These are phyloP conservation scores for Dunaliella primolecta DNA, from an alignment of 139 green algal genomes.

Conservation along the genomic window DNA sequence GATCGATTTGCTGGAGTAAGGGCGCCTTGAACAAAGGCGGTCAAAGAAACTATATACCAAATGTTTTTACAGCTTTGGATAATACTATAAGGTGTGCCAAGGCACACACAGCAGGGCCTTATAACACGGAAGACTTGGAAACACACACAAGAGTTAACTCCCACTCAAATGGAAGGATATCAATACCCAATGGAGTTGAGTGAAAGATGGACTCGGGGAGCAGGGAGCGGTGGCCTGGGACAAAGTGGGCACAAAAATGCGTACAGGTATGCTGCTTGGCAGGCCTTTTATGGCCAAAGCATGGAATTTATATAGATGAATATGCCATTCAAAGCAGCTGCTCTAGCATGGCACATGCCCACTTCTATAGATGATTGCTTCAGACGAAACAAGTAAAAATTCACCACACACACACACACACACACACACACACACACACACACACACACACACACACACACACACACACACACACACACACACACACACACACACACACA, in stretches of 20 bases:
- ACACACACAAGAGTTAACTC: background rate
- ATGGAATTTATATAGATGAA: background rate
- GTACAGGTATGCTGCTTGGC: slow-evolving; percentile 11
- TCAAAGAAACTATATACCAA: no score
- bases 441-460: background rate
- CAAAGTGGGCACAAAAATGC: background rate
- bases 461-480: background rate
- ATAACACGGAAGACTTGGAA: background rate
- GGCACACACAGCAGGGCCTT: no score
- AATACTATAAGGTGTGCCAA: no score
- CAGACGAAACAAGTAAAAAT: background rate
- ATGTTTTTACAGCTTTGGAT: no score
- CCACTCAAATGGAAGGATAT: background rate
- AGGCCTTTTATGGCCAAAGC: background rate
- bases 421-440: background rate
- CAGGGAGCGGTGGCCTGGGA: slow-evolving; percentile 10
- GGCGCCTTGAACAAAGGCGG: no score
- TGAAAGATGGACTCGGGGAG: slow-evolving; percentile 15
- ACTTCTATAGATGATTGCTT: background rate
- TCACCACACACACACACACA: background rate
- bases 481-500: background rate
- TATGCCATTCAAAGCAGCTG: background rate
- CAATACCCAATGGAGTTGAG: background rate
- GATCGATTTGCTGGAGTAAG: no score
- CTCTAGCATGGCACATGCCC: background rate